Conservation (phyloP, 768 basidiomycete genomes). For the Boletales sp. region DNA sequence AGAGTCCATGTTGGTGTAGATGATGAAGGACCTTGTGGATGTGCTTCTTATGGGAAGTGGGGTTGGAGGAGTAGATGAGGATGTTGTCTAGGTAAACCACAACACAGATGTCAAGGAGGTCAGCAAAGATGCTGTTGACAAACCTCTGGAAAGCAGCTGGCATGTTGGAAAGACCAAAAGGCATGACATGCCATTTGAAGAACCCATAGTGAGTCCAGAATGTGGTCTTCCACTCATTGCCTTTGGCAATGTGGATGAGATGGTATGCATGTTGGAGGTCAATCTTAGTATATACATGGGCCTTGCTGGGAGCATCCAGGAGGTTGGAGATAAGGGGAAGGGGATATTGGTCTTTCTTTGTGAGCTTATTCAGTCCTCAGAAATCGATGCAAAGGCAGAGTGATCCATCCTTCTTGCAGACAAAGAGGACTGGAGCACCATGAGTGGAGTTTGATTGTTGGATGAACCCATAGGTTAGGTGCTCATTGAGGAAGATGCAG, state of each 20-base stretch:
- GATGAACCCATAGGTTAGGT: conserved; percentile 20
- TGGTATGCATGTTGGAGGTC: neutral
- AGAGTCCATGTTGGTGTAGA: neutral
- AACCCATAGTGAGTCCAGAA: neutral
- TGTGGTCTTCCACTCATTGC: neutral
- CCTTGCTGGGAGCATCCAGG: neutral
- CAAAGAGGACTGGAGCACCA: conserved; percentile 4
- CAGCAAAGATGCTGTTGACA: conserved; percentile 13
- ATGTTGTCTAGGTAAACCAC: conserved; percentile 44
- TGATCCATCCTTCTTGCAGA: conserved; percentile 15
- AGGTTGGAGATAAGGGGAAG: too few species aligned
- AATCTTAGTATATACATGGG: neutral
- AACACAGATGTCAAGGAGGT: conserved; percentile 27
- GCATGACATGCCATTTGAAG: neutral
- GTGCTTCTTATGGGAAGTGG: neutral
- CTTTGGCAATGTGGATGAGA: neutral
- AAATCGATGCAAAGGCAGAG: too few species aligned
- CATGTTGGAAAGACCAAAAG: conserved; percentile 31
- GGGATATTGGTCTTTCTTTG: too few species aligned
- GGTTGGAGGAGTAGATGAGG: conserved; percentile 33
- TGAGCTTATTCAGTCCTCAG: too few species aligned
- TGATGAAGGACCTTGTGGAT: neutral
- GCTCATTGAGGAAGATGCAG: conserved; percentile 32
- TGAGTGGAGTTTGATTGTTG: neutral
- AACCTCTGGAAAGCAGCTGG: conserved; percentile 29